A percentile compares a stretch with the other conserved stretches of the same genome.
Evolutionary conservation across 345 rosid species (phyloP).

Genomic region (Schrenkiella parvula): DNA sequence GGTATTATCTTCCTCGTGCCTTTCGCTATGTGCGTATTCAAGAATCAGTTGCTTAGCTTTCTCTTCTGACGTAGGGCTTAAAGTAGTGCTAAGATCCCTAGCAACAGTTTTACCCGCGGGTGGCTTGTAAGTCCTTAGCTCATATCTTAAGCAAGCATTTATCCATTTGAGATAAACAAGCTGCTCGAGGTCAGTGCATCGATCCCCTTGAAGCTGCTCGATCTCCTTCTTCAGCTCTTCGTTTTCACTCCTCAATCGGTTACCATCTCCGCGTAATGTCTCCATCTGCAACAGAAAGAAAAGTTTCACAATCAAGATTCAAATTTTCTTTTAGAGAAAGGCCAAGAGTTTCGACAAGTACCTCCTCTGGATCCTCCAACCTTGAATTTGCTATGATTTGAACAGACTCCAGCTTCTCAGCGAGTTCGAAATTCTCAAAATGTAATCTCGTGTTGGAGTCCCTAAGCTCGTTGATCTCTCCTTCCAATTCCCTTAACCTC

Average conservation of each 20-base stretch:
- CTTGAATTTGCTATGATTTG: constrained; percentile 53
- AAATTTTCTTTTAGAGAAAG: not conserved
- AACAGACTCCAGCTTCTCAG: constrained; percentile 52
- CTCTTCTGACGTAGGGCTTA: constrained; percentile 75
- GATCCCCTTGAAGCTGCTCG: constrained; percentile 64
- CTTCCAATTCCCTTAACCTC: constrained; percentile 59
- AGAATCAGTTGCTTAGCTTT: constrained; percentile 79
- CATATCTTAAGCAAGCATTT: constrained; percentile 84
- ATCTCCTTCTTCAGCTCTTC: constrained; percentile 48
- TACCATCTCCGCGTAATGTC: constrained; percentile 43
- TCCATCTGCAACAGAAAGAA: constrained; percentile 41
- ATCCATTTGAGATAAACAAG: constrained; percentile 87
- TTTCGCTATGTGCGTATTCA: constrained; percentile 64
- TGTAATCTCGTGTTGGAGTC: constrained; percentile 51
- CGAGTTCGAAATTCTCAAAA: constrained; percentile 56
- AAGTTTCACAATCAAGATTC: not conserved
- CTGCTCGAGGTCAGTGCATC: constrained; percentile 69
- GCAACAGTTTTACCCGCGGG: constrained; percentile 66
- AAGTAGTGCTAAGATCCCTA: constrained; percentile 72
- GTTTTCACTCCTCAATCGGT: constrained; percentile 49
- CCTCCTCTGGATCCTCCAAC: constrained; percentile 66
- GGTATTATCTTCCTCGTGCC: constrained; percentile 39
- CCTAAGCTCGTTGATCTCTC: constrained; percentile 61
- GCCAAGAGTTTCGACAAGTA: not conserved
- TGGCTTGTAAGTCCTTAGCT: constrained; percentile 69